A percentile compares a stretch with the other conserved stretches of the same genome.
These are phyloP conservation scores for Epithemia pelagica DNA, from an alignment of 108 stramenopile species.

Conservation along the genomic window DNA sequence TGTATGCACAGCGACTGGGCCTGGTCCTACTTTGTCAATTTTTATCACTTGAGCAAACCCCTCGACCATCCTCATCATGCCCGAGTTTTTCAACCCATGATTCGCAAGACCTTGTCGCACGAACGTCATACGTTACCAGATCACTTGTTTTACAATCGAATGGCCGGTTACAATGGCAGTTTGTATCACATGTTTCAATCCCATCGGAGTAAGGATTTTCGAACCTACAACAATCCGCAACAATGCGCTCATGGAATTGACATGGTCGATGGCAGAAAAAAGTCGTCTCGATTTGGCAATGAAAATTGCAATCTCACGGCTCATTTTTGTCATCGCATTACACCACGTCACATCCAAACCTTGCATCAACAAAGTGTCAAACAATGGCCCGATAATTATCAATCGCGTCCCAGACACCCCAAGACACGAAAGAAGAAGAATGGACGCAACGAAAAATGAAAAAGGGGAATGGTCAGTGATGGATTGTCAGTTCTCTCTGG, in stretches of 20 bases:
- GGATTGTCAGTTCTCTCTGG: too few species aligned
- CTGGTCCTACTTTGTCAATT: constrained; percentile 13
- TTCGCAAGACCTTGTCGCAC: background rate
- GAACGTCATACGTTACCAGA: background rate
- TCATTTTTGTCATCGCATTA: constrained; percentile 8
- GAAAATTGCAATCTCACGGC: background rate
- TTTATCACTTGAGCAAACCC: constrained; percentile 5
- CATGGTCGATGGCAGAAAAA: background rate
- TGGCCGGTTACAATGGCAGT: background rate
- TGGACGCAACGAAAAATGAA: too few species aligned
- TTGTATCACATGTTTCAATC: background rate
- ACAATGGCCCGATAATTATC: too few species aligned
- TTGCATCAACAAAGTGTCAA: background rate
- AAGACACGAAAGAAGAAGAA: too few species aligned
- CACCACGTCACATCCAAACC: background rate
- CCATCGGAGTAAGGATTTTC: background rate
- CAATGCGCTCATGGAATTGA: background rate
- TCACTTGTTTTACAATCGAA: background rate
- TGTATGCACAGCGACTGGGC: constrained; percentile 13
- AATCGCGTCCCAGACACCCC: too few species aligned
- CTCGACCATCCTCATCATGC: background rate
- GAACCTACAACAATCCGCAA: background rate
- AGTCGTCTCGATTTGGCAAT: background rate
- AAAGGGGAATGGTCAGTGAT: too few species aligned
- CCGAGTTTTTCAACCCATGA: background rate